Conservation (phyloP, 768 basidiomycete genomes). For the Pulveroboletus sp. region DNA sequence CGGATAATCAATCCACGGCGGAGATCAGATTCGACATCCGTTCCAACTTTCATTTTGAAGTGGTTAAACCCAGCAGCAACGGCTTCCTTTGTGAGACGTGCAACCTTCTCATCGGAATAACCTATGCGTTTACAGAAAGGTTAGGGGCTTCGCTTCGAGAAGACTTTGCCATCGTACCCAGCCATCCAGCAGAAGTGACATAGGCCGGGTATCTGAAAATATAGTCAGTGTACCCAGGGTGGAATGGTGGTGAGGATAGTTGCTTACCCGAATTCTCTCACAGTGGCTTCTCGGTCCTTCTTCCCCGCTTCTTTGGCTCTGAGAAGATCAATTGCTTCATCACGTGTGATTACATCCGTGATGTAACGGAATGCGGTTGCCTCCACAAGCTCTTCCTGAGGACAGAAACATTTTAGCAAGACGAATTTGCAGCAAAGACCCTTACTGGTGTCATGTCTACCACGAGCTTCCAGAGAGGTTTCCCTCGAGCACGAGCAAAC, state of each 20-base stretch:
- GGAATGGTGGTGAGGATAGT: neutral
- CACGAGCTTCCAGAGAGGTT: conserved; percentile 93
- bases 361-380: conserved; percentile 86
- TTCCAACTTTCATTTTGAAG: conserved; percentile 99
- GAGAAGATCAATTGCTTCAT: conserved; percentile 84
- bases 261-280: conserved; percentile 62
- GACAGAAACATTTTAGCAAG: neutral
- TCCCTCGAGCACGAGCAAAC: conserved; percentile 73
- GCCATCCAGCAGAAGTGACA: conserved; percentile 91
- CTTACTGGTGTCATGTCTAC: conserved; percentile 82
- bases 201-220: conserved; percentile 83
- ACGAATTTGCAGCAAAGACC: neutral
- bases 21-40: conserved; percentile 75
- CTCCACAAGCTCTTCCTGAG: conserved; percentile 73
- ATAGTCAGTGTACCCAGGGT: neutral
- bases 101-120: conserved; percentile 91
- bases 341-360: conserved; percentile 87
- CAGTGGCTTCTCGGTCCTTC: conserved; percentile 72
- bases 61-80: conserved; percentile 90
- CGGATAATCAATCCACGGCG: conserved; percentile 88
- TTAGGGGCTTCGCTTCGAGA: conserved; percentile 8
- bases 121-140: conserved; percentile 37
- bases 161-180: conserved; percentile 44
- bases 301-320: conserved; percentile 75
- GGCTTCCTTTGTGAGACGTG: conserved; percentile 81